phyloP scores from a whole-genome alignment of 108 stramenopile species.

The Cyclostephanos tholiformis region DNA sequence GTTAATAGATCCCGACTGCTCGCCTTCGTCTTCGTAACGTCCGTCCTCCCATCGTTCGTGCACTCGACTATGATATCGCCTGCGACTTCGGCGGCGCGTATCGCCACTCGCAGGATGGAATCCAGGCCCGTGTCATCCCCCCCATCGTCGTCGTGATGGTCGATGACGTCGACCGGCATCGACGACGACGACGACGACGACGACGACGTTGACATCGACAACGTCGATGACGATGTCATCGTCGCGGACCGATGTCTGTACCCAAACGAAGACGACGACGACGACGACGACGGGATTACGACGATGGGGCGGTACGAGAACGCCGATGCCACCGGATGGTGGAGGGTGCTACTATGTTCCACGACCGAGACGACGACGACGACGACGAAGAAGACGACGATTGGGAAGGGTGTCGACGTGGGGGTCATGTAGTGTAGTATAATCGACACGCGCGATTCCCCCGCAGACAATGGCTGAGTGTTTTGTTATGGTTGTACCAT shows the following conservation, averaged over 20 bases:
- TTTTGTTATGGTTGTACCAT: too few relatives aligned
- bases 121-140: neutral
- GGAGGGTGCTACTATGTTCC: too few relatives aligned
- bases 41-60: neutral
- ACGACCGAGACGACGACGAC: neutral
- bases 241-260: too few relatives aligned
- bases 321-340: neutral
- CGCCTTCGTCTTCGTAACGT: conserved; percentile 53
- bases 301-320: neutral
- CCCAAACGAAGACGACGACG: neutral
- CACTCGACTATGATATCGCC: neutral
- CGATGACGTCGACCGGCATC: too few relatives aligned
- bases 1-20: conserved; percentile 91
- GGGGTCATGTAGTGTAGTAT: too few relatives aligned
- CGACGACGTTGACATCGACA: neutral
- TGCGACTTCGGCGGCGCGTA: neutral
- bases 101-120: neutral
- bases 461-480: too few relatives aligned
- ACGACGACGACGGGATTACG: neutral
- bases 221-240: too few relatives aligned
- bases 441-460: too few relatives aligned
- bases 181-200: neutral
- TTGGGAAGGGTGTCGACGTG: neutral
- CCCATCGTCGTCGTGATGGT: too few relatives aligned
- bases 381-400: neutral